Conservation (phyloP, 768 basidiomycete species). For the Phanerochaete sordida region DNA sequence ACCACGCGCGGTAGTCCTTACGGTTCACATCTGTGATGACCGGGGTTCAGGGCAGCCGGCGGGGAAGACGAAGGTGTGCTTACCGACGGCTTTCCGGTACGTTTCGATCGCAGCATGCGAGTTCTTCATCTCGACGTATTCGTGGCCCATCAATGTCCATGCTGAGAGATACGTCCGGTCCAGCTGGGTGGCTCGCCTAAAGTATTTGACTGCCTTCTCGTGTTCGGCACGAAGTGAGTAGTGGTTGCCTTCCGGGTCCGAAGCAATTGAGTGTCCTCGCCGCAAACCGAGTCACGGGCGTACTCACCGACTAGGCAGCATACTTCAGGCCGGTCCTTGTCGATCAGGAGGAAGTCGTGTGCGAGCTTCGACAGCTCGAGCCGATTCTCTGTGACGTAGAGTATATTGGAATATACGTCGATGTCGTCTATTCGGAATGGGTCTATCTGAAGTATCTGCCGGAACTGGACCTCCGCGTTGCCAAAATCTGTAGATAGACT, state of each 20-base stretch:
- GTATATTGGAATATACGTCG: slow-evolving; percentile 93
- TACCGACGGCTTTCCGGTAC: slow-evolving; percentile 93
- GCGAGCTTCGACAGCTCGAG: slow-evolving; percentile 88
- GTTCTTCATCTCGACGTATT: slow-evolving; percentile 98
- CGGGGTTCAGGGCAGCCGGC: slow-evolving; percentile 1
- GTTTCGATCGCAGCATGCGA: slow-evolving; percentile 98
- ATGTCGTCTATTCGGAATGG: slow-evolving; percentile 93
- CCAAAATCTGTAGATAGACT: slow-evolving; percentile 64
- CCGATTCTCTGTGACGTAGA: slow-evolving; percentile 90
- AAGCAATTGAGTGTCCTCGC: background rate
- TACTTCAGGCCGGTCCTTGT: slow-evolving; percentile 93
- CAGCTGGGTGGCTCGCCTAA: slow-evolving; percentile 89
- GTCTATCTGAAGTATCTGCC: slow-evolving; percentile 73
- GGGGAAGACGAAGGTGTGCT: slow-evolving; percentile 24
- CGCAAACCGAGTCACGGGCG: background rate
- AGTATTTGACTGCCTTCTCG: slow-evolving; percentile 94
- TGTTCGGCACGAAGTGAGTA: slow-evolving; percentile 92
- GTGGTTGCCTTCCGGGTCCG: slow-evolving; percentile 73
- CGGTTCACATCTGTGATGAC: slow-evolving; percentile 75
- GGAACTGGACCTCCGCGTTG: slow-evolving; percentile 82
- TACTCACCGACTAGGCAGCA: slow-evolving; percentile 90
- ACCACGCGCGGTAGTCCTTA: slow-evolving; percentile 98
- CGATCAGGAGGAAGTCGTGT: slow-evolving; percentile 83
- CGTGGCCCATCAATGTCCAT: slow-evolving; percentile 99
- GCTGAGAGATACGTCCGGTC: slow-evolving; percentile 94